Evolutionary conservation across 148 eudicot species (phyloP), one percentile per base, ranked within the genome.

Genomic region (Agrostemma githago): DNA sequence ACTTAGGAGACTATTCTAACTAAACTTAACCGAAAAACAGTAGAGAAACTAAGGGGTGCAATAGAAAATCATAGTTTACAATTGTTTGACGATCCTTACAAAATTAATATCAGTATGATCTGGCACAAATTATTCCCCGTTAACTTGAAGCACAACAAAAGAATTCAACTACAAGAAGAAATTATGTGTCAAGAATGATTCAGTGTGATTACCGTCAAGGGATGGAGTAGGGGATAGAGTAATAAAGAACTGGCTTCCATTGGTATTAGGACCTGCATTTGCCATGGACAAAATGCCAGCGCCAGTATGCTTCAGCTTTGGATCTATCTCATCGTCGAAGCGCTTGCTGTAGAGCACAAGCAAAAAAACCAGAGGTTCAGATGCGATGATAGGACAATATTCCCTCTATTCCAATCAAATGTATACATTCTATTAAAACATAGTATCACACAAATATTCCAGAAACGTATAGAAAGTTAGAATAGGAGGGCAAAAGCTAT

Each of bases 241-340:
- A 42, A 93, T 88, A 40, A 93, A 93, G 75, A 93, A 93, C 84
- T 93, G 96, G 84, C 98, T 93, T 79, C 98, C 98, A 81, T 93
- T 93, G 48, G 98, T 92, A 85, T 92, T 85, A 38, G 98, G 96
- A 75, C 98, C 98, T 79, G 97, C 98, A 87, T 94, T 94, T 53
- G 98, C 98, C 98, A 94, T 89, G 67, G 97, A 91, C 67, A 94
- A 64, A 74, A 94, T 89, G 51, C 98, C 97, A 80, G 98, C 97
- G 69, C 98, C 98, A 26, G 97, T 89, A 76, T 94, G 98, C 87
- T 89, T 94, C 82, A 94, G 80, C 77, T 86, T 80, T 48, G 85
- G 72, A 62, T 78, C 72, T 59, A 90, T 87, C 89, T 93, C 98
- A 78, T 93, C 98, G 72, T 93, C 98, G 74, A 93, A 93, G 64